A percentile compares a stretch with the other conserved stretches of the same genome.
These are phyloP conservation scores for Aspergillus pseudotamarii DNA, from an alignment of 2,329 filamentous ascomycete genomes.

Conservation along the genomic window DNA sequence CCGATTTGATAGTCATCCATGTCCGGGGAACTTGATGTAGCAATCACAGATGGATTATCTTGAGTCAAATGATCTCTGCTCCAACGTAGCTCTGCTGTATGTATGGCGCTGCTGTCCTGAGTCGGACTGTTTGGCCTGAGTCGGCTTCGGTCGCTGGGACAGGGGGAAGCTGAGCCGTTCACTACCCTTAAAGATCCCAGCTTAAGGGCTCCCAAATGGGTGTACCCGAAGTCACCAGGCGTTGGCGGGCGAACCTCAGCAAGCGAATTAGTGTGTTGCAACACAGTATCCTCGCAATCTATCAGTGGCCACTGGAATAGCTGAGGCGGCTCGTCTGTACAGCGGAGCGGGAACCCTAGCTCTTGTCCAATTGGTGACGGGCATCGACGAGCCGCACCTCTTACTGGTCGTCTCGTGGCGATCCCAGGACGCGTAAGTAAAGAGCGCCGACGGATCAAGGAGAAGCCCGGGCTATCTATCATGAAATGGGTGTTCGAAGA, in stretches of 20 bases:
- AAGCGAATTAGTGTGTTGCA: conserved; percentile 14
- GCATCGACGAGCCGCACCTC: conserved; percentile 22
- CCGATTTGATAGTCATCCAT: not conserved
- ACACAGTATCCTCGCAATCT: conserved; percentile 14
- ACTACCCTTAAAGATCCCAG: conserved; percentile 44
- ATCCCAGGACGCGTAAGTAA: conserved; percentile 39
- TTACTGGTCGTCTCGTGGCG: conserved; percentile 38
- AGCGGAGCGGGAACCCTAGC: conserved; percentile 15
- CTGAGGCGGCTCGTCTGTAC: conserved; percentile 7
- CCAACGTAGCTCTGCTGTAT: not conserved
- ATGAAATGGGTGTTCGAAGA: conserved; percentile 38
- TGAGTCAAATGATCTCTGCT: conserved; percentile 2
- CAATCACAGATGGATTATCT: not conserved
- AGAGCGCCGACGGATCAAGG: conserved; percentile 41
- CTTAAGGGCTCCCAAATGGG: conserved; percentile 45
- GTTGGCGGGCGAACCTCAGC: conserved; percentile 27
- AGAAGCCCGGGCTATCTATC: conserved; percentile 36
- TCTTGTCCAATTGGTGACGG: conserved; percentile 31
- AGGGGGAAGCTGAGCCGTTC: conserved; percentile 42
- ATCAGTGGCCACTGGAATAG: conserved; percentile 24
- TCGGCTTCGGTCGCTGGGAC: conserved; percentile 37
- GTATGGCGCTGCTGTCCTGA: conserved; percentile 12
- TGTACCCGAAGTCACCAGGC: conserved; percentile 37
- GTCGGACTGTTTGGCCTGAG: conserved; percentile 19
- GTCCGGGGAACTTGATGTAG: not conserved